These are phyloP conservation scores for Metschnikowia borealis DNA, from an alignment of 805 yeast species.

Conservation along the genomic window DNA sequence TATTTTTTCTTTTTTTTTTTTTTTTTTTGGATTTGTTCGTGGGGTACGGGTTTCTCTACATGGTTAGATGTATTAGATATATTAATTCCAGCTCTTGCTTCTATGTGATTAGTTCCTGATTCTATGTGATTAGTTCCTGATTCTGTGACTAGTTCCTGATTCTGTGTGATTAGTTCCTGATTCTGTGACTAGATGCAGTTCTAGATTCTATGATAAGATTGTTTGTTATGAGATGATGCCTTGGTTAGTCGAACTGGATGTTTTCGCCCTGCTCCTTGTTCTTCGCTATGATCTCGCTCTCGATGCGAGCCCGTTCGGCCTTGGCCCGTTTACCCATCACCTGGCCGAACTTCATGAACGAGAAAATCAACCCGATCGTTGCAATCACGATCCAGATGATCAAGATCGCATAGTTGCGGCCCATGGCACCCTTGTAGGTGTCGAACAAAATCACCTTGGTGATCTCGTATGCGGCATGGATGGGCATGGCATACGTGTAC, in stretches of 20 bases:
- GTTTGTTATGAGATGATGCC: no score
- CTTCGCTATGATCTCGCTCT: slow-evolving; percentile 10
- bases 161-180: no score
- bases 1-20: no score
- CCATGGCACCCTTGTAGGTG: slow-evolving; percentile 53
- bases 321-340: slow-evolving; percentile 28
- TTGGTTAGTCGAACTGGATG: slow-evolving; percentile 4
- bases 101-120: no score
- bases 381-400: slow-evolving; percentile 58
- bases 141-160: no score
- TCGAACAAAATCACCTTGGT: slow-evolving; percentile 56
- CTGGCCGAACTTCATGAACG: slow-evolving; percentile 39
- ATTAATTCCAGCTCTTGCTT: no score
- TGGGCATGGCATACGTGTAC: slow-evolving; percentile 67
- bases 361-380: slow-evolving; percentile 40
- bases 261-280: slow-evolving; percentile 8
- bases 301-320: slow-evolving; percentile 14
- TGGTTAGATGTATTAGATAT: no score
- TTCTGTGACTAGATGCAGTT: no score
- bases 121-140: no score
- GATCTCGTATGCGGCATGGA: slow-evolving; percentile 61
- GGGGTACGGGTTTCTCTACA: no score
- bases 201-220: no score
- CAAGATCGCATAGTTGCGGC: slow-evolving; percentile 57
- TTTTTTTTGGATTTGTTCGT: no score